phyloP scores from a whole-genome alignment of 352 stramenopile species.

The Globisporangium canariense region DNA sequence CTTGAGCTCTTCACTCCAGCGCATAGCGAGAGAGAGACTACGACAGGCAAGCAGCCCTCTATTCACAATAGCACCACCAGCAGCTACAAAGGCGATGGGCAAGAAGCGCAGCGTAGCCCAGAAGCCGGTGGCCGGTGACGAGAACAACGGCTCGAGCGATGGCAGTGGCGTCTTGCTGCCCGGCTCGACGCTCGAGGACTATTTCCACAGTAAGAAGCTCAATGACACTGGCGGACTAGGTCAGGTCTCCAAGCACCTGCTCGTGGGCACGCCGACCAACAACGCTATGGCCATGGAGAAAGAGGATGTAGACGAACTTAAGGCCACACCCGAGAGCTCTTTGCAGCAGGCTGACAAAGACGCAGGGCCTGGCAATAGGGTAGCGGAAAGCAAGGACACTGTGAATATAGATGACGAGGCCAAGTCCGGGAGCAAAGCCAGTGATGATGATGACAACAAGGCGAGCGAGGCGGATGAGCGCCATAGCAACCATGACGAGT shows the following conservation, averaged over 20 bases:
- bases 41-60: background rate
- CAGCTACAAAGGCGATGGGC: constrained; percentile 1
- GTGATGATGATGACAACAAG: background rate
- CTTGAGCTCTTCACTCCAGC: too few species aligned
- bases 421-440: background rate
- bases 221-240: constrained; percentile 1
- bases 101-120: constrained; percentile 26
- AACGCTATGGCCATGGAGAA: constrained; percentile 55
- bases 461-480: background rate
- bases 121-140: constrained; percentile 18
- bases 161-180: constrained; percentile 7
- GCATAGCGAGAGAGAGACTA: too few species aligned
- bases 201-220: constrained; percentile 35
- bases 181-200: constrained; percentile 36
- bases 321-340: background rate
- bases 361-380: background rate
- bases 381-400: background rate
- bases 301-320: constrained; percentile 7
- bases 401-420: background rate
- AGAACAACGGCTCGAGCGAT: constrained; percentile 21
- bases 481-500: constrained; percentile 20
- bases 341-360: constrained; percentile 9
- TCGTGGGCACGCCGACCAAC: constrained; percentile 42
- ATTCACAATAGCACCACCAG: background rate
- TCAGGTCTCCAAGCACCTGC: constrained; percentile 50